These are phyloP conservation scores for Cryptosporidium meleagridis DNA, from an alignment of 169 alveolate species.

Conservation along the genomic window DNA sequence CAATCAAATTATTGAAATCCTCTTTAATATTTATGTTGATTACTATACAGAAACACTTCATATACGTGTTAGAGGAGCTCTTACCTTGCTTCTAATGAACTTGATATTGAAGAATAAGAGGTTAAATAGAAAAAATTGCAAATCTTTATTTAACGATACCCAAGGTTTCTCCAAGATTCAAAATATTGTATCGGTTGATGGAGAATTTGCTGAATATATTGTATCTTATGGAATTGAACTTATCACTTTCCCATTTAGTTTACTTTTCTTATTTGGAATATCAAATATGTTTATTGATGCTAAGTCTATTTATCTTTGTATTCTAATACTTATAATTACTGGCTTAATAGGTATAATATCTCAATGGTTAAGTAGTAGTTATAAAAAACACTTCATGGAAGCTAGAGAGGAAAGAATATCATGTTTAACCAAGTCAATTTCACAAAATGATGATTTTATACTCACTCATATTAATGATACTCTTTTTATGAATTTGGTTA, in stretches of 20 bases:
- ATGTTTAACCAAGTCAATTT: slow-evolving; percentile 3
- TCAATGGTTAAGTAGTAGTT: slow-evolving; percentile 55
- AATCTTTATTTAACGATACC: not conserved
- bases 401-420: slow-evolving; percentile 60
- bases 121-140: no score
- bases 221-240: slow-evolving; percentile 54
- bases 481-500: slow-evolving; percentile 11
- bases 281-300: slow-evolving; percentile 42
- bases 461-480: slow-evolving; percentile 6
- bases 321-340: not conserved
- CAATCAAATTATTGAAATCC: slow-evolving; percentile 37
- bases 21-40: slow-evolving; percentile 46
- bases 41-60: slow-evolving; percentile 49
- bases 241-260: slow-evolving; percentile 43
- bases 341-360: slow-evolving; percentile 16
- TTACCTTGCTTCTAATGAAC: slow-evolving; percentile 18
- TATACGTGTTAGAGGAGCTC: slow-evolving; percentile 54
- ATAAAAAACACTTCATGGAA: slow-evolving; percentile 43
- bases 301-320: slow-evolving; percentile 6
- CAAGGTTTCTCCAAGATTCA: slow-evolving; percentile 40
- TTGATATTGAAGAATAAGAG: not conserved
- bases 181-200: slow-evolving; percentile 52
- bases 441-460: slow-evolving; percentile 42
- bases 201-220: slow-evolving; percentile 62
- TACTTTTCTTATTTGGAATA: slow-evolving; percentile 9